Evolutionary conservation across 805 yeast species (phyloP), one percentile per base, ranked within the genome.

Genomic region (Yamadazyma sp.): DNA sequence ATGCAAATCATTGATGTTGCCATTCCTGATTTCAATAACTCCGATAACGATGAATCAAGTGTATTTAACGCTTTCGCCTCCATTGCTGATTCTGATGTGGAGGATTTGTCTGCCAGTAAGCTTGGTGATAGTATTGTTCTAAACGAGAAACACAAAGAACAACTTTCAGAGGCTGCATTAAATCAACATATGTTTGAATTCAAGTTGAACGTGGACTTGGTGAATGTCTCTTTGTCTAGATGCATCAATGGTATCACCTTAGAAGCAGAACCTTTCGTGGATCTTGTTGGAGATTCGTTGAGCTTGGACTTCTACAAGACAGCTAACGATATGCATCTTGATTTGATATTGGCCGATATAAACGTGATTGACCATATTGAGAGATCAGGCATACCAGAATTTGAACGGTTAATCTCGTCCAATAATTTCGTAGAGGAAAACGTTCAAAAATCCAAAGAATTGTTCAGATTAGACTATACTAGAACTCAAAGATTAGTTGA

Each of bases 341-440:
- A 82, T 44, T 58, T 91, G 27, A 56, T 67, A 2, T 71, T 93
- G 26, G 71, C 75, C 2, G 86, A 84, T 34, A 66, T 93, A 24
- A 72, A 78, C 23, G 61, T 93, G 17, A 78, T 85, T 28, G 98
- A 93, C 56, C 80, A 76, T 55, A 77, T 88, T 31, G 90, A 82
- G 42, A 65, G 65, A 14, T 67, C 79, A 2, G 77, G 81, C 0
- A 68, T 80, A 5, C 67, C 73, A 1, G 90, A 84, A 46, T 78
- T 84, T 49, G 78, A 79, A 42, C 75, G 78, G 43, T 58, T 93
- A 42, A 65, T 88, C 0, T 81, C 95, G 0, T 84, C 95, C 0
- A 73, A 75, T 44, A 56, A 66, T n/a, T 73, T 63, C 10, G 49
- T 58, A 1, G 54, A 54, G 19, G 39, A 46, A 20, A 58, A 50